Conservation (phyloP, 306 rosid species). For the Calophaca sinica region DNA sequence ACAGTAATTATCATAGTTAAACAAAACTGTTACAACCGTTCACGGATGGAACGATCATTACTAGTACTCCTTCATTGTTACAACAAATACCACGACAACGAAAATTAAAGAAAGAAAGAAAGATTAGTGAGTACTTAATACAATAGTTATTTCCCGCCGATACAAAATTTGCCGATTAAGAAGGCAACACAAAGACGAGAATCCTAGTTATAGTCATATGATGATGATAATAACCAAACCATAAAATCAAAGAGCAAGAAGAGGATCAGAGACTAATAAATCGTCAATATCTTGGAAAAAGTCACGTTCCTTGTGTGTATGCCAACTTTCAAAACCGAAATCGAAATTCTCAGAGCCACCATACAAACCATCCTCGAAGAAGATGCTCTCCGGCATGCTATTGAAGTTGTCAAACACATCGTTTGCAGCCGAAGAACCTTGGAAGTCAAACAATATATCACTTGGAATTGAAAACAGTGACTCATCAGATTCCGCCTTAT, state of each 20-base stretch:
- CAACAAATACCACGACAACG: background rate
- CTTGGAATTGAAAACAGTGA: constrained; percentile 54
- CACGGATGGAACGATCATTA: background rate
- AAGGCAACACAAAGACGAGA: constrained; percentile 46
- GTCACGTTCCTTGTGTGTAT: constrained; percentile 55
- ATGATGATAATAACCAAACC: background rate
- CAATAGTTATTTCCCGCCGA: constrained; percentile 49
- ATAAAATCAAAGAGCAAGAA: constrained; percentile 59
- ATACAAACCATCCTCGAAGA: constrained; percentile 15
- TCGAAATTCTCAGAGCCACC: constrained; percentile 49
- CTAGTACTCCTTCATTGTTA: constrained; percentile 20
- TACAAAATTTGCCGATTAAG: constrained; percentile 59
- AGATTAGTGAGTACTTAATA: constrained; percentile 12
- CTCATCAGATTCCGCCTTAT: constrained; percentile 44
- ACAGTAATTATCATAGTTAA: background rate
- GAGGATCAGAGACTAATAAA: constrained; percentile 70
- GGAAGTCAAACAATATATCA: constrained; percentile 61
- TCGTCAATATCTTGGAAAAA: constrained; percentile 88
- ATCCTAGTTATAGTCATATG: background rate
- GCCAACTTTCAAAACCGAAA: constrained; percentile 53
- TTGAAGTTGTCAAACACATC: constrained; percentile 49
- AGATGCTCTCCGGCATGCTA: constrained; percentile 24
- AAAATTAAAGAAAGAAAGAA: background rate
- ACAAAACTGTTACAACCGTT: constrained; percentile 1
- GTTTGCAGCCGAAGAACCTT: constrained; percentile 51